phyloP scores from a whole-genome alignment of 2,329 filamentous ascomycete species.

The Saccharata proteae region DNA sequence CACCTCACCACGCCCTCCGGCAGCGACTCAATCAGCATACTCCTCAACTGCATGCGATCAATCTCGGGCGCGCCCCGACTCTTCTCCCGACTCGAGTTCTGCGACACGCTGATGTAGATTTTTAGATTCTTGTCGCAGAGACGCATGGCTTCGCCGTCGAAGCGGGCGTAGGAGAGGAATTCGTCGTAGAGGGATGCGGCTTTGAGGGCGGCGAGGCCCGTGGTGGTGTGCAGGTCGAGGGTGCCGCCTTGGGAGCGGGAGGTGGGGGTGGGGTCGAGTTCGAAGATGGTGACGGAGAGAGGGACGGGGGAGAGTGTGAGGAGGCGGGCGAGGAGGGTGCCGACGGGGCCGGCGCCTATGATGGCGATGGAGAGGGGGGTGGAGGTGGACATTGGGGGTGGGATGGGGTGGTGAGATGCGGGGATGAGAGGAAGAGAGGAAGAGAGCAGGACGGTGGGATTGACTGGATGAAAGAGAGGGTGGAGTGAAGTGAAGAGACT shows the following conservation, averaged over 20 bases:
- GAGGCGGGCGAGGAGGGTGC: constrained; percentile 23
- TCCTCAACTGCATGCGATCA: constrained; percentile 14
- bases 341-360: constrained; percentile 21
- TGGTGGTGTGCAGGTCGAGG: constrained; percentile 23
- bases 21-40: constrained; percentile 15
- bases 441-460: too few species aligned
- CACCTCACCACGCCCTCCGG: constrained; percentile 15
- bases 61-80: constrained; percentile 17
- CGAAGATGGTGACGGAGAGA: constrained; percentile 19
- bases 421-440: too few species aligned
- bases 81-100: too few species aligned
- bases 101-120: constrained; percentile 14
- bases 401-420: too few species aligned
- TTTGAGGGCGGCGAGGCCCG: constrained; percentile 21
- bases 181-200: constrained; percentile 20
- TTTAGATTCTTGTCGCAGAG: constrained; percentile 28
- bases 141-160: constrained; percentile 31
- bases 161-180: constrained; percentile 24
- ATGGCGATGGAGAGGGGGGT: constrained; percentile 19
- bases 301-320: constrained; percentile 11
- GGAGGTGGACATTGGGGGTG: too few species aligned
- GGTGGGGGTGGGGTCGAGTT: constrained; percentile 17
- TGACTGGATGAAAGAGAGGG: too few species aligned
- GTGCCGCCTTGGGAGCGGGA: constrained; percentile 24
- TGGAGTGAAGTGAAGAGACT: too few species aligned